Evolutionary conservation across 2,329 filamentous ascomycete species (phyloP).

Genomic region (Clonostachys rosea): DNA sequence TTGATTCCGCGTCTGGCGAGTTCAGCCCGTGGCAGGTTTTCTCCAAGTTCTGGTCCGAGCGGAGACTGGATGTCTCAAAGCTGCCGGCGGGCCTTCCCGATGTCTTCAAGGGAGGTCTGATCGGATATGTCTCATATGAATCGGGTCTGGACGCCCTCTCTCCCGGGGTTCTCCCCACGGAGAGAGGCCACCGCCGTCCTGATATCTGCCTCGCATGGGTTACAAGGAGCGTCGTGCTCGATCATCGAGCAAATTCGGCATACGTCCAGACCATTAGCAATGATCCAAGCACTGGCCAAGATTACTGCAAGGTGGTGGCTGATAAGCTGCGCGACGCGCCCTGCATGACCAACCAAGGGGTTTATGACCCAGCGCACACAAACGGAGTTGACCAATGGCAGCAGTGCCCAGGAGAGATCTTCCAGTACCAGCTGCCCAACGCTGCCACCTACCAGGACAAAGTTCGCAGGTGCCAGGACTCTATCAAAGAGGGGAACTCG

Average conservation of each 20-base stretch:
- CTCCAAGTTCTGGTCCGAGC: background rate
- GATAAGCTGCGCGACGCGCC: background rate
- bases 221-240: constrained; percentile 6
- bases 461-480: constrained; percentile 6
- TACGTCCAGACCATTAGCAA: constrained; percentile 5
- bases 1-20: background rate
- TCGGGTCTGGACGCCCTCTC: constrained; percentile 14
- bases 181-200: constrained; percentile 5
- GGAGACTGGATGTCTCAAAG: background rate
- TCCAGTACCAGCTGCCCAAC: background rate
- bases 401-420: background rate
- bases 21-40: background rate
- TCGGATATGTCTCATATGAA: constrained; percentile 9
- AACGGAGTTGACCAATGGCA: too few species aligned
- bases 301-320: background rate
- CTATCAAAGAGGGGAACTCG: constrained; percentile 6
- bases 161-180: constrained; percentile 14
- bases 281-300: background rate
- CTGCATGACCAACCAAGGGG: background rate
- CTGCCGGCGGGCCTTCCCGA: background rate
- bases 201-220: constrained; percentile 5
- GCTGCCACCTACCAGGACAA: constrained; percentile 5
- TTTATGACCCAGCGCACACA: too few species aligned
- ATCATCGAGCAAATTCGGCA: constrained; percentile 1
- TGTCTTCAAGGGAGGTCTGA: constrained; percentile 8